These are phyloP conservation scores for Microthlaspi erraticum DNA, from an alignment of 345 rosid species.

Conservation along the genomic window DNA sequence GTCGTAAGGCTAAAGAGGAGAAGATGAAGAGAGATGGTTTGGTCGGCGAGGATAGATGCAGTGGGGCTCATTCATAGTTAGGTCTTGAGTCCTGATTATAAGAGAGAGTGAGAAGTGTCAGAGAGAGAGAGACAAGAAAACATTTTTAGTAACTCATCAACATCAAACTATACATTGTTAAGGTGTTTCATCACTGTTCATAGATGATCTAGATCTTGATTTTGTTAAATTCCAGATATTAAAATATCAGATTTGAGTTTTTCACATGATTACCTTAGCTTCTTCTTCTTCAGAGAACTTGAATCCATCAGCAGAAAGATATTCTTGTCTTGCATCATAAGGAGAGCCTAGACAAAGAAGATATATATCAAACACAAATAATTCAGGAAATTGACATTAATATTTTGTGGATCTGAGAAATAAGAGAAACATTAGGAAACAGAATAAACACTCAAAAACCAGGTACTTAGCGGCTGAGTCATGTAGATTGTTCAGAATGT, in stretches of 20 bases:
- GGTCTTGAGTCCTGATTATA: slow-evolving; percentile 36
- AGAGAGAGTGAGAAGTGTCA: not conserved
- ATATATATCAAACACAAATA: too few relatives aligned
- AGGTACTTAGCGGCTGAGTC: too few relatives aligned
- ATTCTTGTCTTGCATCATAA: not conserved
- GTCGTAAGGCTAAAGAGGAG: slow-evolving; percentile 92
- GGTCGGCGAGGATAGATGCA: slow-evolving; percentile 36
- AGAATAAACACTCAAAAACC: too few relatives aligned
- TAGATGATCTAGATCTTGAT: slow-evolving; percentile 29
- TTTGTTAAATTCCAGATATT: not conserved
- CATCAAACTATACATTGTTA: slow-evolving; percentile 8
- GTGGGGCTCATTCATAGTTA: slow-evolving; percentile 40
- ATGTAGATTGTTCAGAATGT: too few relatives aligned
- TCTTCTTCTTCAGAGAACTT: slow-evolving; percentile 2
- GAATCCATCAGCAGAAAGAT: not conserved
- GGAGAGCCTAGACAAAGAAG: not conserved
- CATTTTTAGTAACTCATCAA: slow-evolving; percentile 2
- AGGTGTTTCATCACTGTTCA: slow-evolving; percentile 25
- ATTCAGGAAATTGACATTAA: too few relatives aligned
- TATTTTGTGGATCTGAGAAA: too few relatives aligned
- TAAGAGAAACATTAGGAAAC: too few relatives aligned
- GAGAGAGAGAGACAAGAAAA: not conserved
- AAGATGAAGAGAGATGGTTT: slow-evolving; percentile 86
- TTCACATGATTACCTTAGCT: not conserved
- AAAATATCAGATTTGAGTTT: slow-evolving; percentile 7